Evolutionary conservation across 2,329 filamentous ascomycete genomes (phyloP).

Genomic region (Magnaporthales sp.): DNA sequence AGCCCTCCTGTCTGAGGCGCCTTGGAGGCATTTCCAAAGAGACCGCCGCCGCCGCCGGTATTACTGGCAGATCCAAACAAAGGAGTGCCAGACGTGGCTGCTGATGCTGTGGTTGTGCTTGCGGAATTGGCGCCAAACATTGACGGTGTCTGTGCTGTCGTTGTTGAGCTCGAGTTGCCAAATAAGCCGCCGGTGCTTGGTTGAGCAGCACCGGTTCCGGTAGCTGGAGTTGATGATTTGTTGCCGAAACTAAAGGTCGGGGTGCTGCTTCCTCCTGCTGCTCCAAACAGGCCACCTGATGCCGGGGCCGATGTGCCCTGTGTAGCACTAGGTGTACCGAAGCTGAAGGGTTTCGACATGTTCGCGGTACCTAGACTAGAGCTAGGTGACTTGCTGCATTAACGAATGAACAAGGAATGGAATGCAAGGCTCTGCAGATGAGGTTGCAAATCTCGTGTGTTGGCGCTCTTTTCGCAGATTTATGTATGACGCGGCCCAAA

Average conservation of each 20-base stretch:
- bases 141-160: slow-evolving; percentile 8
- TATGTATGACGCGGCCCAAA: background rate
- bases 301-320: slow-evolving; percentile 30
- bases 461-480: background rate
- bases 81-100: slow-evolving; percentile 13
- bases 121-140: slow-evolving; percentile 7
- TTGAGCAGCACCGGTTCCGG: slow-evolving; percentile 12
- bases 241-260: slow-evolving; percentile 32
- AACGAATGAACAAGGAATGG: background rate
- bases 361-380: slow-evolving; percentile 9
- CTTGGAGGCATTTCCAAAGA: slow-evolving; percentile 24
- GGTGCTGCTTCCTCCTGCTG: slow-evolving; percentile 11
- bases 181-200: slow-evolving; percentile 13
- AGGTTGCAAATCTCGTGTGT: background rate
- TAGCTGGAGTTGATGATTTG: slow-evolving; percentile 17
- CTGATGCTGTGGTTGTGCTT: slow-evolving; percentile 8
- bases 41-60: slow-evolving; percentile 9
- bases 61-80: slow-evolving; percentile 4
- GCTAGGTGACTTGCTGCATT: slow-evolving; percentile 5
- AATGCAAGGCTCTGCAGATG: background rate
- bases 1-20: slow-evolving; percentile 17
- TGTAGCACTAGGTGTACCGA: slow-evolving; percentile 22
- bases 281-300: slow-evolving; percentile 31
- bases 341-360: slow-evolving; percentile 16
- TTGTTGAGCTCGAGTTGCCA: slow-evolving; percentile 12